Conservation (phyloP, 495 filamentous ascomycete genomes). For the Parachaetomium inaequale region DNA sequence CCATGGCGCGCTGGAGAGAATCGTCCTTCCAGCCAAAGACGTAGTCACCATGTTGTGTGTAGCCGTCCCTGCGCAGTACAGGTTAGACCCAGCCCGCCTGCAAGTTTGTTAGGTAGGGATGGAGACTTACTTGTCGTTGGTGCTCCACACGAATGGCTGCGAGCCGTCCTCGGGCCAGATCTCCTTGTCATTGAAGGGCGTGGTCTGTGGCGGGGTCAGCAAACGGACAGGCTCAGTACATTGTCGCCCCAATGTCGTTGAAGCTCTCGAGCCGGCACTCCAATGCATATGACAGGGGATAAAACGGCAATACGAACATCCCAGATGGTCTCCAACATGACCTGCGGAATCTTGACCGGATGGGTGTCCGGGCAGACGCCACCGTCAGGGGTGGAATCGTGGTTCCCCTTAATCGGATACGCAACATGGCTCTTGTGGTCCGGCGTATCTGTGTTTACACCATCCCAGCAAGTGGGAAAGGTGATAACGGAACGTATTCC, state of each 20-base stretch:
- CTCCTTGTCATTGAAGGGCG: conserved; percentile 36
- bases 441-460: conserved; percentile 28
- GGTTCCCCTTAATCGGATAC: conserved; percentile 12
- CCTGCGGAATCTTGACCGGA: conserved; percentile 28
- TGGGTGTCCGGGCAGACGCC: conserved; percentile 26
- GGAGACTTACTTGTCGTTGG: conserved; percentile 39
- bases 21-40: conserved; percentile 39
- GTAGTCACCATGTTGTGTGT: conserved; percentile 48
- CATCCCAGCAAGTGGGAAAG: conserved; percentile 43
- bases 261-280: neutral
- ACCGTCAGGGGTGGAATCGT: neutral
- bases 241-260: neutral
- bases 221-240: neutral
- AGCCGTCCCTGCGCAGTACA: conserved; percentile 30
- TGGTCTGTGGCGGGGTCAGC: conserved; percentile 5
- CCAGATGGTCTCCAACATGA: conserved; percentile 22
- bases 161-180: conserved; percentile 21
- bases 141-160: conserved; percentile 47
- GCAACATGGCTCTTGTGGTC: conserved; percentile 29
- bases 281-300: too few species aligned
- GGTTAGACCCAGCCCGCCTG: neutral
- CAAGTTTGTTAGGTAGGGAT: neutral
- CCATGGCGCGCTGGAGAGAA: conserved; percentile 38
- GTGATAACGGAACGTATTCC: conserved; percentile 44
- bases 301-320: neutral